Evolutionary conservation across 1,284 basidiomycete species (phyloP).

Genomic region (Trametes polyzona): DNA sequence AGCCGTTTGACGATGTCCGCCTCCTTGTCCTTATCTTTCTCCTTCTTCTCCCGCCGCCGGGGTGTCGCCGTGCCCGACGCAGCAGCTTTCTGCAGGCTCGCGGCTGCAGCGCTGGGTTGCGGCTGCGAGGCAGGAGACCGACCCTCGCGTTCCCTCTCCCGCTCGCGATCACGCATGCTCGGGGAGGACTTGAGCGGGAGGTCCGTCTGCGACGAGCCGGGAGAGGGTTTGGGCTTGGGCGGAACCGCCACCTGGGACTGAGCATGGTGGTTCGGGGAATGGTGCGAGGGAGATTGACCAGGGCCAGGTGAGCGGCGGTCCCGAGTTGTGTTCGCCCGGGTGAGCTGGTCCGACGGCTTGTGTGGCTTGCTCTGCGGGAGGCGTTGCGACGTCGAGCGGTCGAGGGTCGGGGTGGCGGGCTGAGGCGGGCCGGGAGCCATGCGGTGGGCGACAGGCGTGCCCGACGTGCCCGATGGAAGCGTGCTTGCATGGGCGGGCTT

Average conservation of each 20-base stretch:
- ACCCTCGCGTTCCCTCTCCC: constrained; percentile 24
- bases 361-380: constrained; percentile 53
- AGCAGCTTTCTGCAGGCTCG: constrained; percentile 62
- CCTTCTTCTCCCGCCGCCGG: constrained; percentile 85
- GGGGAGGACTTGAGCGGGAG: constrained; percentile 48
- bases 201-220: constrained; percentile 59
- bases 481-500: constrained; percentile 46
- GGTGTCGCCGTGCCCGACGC: constrained; percentile 70
- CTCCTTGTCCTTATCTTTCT: constrained; percentile 80
- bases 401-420: constrained; percentile 60
- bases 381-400: constrained; percentile 79
- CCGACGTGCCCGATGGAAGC: constrained; percentile 35
- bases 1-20: constrained; percentile 91
- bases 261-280: constrained; percentile 20
- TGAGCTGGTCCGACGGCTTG: constrained; percentile 55
- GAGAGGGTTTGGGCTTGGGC: constrained; percentile 48
- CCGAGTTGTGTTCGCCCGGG: constrained; percentile 69
- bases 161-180: constrained; percentile 23
- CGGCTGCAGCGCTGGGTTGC: constrained; percentile 57
- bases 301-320: constrained; percentile 49
- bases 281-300: constrained; percentile 25
- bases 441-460: constrained; percentile 58
- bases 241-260: constrained; percentile 20
- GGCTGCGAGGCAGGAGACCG: constrained; percentile 27
- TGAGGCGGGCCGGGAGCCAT: constrained; percentile 70